Conservation (phyloP, 2,329 filamentous ascomycete genomes). For the Fusarium dimerum region DNA sequence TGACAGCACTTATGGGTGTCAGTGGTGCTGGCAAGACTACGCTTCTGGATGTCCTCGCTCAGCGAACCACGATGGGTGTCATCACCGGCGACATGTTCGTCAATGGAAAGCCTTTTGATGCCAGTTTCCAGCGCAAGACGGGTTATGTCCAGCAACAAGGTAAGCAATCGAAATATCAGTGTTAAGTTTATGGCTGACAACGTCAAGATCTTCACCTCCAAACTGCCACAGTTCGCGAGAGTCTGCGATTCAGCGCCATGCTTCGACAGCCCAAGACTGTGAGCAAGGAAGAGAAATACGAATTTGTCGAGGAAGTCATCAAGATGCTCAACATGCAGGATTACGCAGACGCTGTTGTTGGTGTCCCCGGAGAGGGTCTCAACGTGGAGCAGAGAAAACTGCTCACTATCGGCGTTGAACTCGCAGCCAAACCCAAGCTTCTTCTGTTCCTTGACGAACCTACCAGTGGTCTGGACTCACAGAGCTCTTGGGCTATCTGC, state of each 20-base stretch:
- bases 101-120: conserved; percentile 57
- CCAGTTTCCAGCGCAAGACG: conserved; percentile 63
- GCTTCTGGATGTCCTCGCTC: conserved; percentile 43
- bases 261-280: conserved; percentile 57
- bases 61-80: conserved; percentile 60
- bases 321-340: conserved; percentile 67
- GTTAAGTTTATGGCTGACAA: conserved; percentile 2
- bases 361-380: conserved; percentile 60
- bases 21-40: conserved; percentile 49
- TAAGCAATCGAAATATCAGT: conserved; percentile 4
- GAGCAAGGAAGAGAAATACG: conserved; percentile 58
- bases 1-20: conserved; percentile 76
- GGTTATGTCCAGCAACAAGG: conserved; percentile 70
- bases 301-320: conserved; percentile 65
- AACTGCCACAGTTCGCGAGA: conserved; percentile 57
- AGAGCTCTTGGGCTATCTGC: conserved; percentile 65
- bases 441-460: conserved; percentile 65
- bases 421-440: conserved; percentile 58
- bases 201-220: conserved; percentile 53
- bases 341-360: conserved; percentile 66
- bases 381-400: conserved; percentile 65
- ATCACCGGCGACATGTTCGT: conserved; percentile 68
- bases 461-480: conserved; percentile 61
- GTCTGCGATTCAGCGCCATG: conserved; percentile 56
- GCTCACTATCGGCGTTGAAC: conserved; percentile 62